phyloP scores from a whole-genome alignment of 2,329 filamentous ascomycete species.

The Xylariaceae sp. region DNA sequence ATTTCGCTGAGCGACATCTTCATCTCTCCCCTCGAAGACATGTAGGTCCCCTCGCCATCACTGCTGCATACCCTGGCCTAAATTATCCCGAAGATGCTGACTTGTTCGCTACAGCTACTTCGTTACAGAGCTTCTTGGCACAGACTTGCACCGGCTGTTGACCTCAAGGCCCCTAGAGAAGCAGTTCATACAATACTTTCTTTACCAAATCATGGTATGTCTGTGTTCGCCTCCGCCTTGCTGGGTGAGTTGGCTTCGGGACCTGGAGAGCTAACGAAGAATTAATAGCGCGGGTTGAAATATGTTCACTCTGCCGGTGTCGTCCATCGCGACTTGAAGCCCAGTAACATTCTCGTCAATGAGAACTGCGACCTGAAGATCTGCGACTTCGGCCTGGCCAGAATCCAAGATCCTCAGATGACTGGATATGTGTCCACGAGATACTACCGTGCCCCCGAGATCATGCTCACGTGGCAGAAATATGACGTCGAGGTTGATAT shows the following conservation, averaged over 20 bases:
- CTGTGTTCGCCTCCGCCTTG: neutral
- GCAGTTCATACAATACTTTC: slow-evolving; percentile 99
- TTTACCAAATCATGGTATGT: slow-evolving; percentile 95
- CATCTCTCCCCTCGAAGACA: slow-evolving; percentile 97
- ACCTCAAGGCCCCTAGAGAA: slow-evolving; percentile 96
- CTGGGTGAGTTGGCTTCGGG: neutral
- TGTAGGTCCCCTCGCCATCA: slow-evolving; percentile 54
- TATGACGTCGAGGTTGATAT: slow-evolving; percentile 99
- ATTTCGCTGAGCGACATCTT: slow-evolving; percentile 99
- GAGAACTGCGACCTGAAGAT: slow-evolving; percentile 99
- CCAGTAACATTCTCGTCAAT: slow-evolving; percentile 98
- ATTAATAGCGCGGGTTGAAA: slow-evolving; percentile 79
- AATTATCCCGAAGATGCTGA: slow-evolving; percentile 18
- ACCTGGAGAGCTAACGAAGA: slow-evolving; percentile 2
- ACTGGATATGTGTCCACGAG: slow-evolving; percentile 97
- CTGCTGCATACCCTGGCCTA: slow-evolving; percentile 4
- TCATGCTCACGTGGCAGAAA: slow-evolving; percentile 99
- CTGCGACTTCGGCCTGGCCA: slow-evolving; percentile 94
- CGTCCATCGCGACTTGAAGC: slow-evolving; percentile 95
- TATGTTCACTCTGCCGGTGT: slow-evolving; percentile 98
- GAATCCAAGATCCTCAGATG: slow-evolving; percentile 99
- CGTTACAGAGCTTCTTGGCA: slow-evolving; percentile 94
- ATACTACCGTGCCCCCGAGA: slow-evolving; percentile 98
- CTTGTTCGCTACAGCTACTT: slow-evolving; percentile 64
- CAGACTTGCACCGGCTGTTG: slow-evolving; percentile 89